Evolutionary conservation across 768 basidiomycete genomes (phyloP), one percentile per base, ranked within the genome.

Genomic region (Coprinopsis sp.): DNA sequence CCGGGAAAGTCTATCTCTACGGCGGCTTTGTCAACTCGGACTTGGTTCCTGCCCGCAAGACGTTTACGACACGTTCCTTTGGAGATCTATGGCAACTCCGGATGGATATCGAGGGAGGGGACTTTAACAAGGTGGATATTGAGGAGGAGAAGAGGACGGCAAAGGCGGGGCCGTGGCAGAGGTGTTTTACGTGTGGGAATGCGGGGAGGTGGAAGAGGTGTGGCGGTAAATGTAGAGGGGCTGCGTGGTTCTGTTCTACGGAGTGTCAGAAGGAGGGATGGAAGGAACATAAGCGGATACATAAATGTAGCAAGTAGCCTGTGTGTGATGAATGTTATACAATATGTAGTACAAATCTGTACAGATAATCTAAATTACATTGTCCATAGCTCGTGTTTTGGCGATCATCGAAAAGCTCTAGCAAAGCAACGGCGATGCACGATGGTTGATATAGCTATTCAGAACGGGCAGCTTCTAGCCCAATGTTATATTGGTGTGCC

Each of bases 11-110:
- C 10, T 71, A 64, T 54, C 52, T 68, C 12, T 70, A 65, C 36
- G 64, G 66, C 16, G 69, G 71, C 1, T 72, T 67, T 53, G 66
- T 65, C 21, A 71, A 70, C 54, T 57, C 59, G 8, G 58, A 66
- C 18, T 70, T 53, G 50, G 64, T 69, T 5, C 64, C 61, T 4
- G 53, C 58, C 5, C 51, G 60, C 1, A 57, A 57, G 30, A 54
- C 55, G 29, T 45, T 38, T 12, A 34, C 58, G 19, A 55, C 65
- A 22, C 54, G 62, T n/a, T 57, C 52, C 7, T 71, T 66, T 47
- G 55, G 58, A 2, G 69, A 71, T 52, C 23, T 72, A 21, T 70
- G 69, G 67, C 60, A 68, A 49, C 53, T 72, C 12, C 50, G 57
- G 34, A 23, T 69, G 23, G 67, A 72, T 41, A 49, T 63, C 16